Base-by-base conservation (phyloP, 2,329 filamentous ascomycete species). In the Penicillium sp. region DNA sequence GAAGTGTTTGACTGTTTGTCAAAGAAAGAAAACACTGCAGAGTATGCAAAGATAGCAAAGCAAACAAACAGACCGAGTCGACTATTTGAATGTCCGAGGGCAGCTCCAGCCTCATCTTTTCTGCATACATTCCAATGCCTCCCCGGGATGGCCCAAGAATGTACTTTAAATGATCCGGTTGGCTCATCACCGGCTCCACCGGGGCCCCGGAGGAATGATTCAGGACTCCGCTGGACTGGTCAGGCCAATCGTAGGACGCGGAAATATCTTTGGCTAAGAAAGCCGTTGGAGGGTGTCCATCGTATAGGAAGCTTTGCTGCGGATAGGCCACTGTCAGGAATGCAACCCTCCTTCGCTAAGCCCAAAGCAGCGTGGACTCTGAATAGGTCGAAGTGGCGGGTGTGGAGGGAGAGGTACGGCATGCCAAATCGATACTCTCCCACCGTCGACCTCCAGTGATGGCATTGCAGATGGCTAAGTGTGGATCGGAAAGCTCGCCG, bases 1-100 rank as follows among this genome's bases (percentile, higher is more conserved):
- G 35, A 45, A 47, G 25, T 60, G 68, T 70, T 70, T 71, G 68
- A 67, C 53, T 29, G 46, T 50, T 64, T 64, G 64, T 60, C 66
- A 68, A 69, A 64, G 61, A 59, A 63, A 59, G 54, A 67, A 69
- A 69, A 69, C 66, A 68, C 59, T 67, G 66, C 66, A 67, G 57
- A 69, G 56, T 57, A 67, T 70, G 68, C 68, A 71, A 70, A 70
- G 63, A 58, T 66, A 59, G 64, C 68, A 71, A 71, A 71, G 66
- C 64, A 70, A 70, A 67, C 68, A 71, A 71, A 71, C 66, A 69
- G 68, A 64, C 51, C 50, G 46, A 62, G 47, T 59, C 56, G 50
- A 54, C 57, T 71, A 70, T 71, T 71, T 71, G 68, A 71, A 70
- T 61, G 58, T 55, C 55, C 50, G 52, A 50, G 42, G 54, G 29